Base-by-base conservation (phyloP, 2,329 filamentous ascomycete genomes). In the Ophiostoma australiae region DNA sequence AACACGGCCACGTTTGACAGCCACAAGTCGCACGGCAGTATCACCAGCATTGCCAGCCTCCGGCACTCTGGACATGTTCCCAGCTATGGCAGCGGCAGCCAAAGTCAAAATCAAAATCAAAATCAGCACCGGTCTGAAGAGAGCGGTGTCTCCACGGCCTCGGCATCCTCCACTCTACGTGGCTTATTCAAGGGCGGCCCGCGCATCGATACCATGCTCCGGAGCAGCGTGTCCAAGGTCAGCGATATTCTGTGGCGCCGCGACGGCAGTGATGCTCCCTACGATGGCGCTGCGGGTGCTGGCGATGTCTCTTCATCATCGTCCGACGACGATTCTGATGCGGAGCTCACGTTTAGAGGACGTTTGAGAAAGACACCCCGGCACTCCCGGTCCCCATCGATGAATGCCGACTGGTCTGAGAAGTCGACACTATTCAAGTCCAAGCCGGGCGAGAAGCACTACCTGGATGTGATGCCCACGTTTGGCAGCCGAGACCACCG, bases 171-270 rank as follows among this genome's bases (percentile, higher is more conserved):
- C 3, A 67, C 67, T 1, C 17, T 72, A 13, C 72, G 72, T 15
- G 70, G 70, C 7, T 31, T 72, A 23, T 66, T 72, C 70, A 67
- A 65, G 10, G 66, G 70, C 39, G 90, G 89, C 2, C 87, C 88
- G 68, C 85, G 91, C 70, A 88, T 94, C 73, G 91, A 92, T 73
- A 91, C 87, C 39, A 85, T 92, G 39, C 86, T 96, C 65, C 84
- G 85, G 35, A 86, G 82, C 7, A 80, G 86, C 33, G 84, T 88
- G 6, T 86, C 84, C 35, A 87, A 84, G 75, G 78, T 88, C 17
- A 83, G 85, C 39, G 86, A 87, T 69, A 80, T 88, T 69, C 74
- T 88, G 31, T 87, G 86, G 85, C 84, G 82, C 74, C 86, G 83
- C 72, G 85, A 87, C 6, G 77, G 77, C 4, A 75, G 75, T 11